These are phyloP conservation scores for Ophiostoma fasciatum DNA, from an alignment of 2,329 filamentous ascomycete species.

Conservation along the genomic window DNA sequence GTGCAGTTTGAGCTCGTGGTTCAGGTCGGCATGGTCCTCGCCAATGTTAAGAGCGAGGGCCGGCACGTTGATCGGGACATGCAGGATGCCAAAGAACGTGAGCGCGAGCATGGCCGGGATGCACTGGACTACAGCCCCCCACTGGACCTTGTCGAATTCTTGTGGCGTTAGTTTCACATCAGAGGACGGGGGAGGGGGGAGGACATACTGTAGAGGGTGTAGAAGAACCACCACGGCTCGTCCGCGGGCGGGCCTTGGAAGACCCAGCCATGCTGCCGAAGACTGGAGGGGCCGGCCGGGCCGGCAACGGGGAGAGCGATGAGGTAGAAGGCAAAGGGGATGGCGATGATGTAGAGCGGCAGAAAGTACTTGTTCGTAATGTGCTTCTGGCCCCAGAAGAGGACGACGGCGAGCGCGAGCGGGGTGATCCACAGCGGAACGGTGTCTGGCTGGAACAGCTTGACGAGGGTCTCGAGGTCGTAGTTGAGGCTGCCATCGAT, in stretches of 20 bases:
- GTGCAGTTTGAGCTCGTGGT: slow-evolving; percentile 82
- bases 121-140: slow-evolving; percentile 67
- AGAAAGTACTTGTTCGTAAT: slow-evolving; percentile 73
- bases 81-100: slow-evolving; percentile 92
- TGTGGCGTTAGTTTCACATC: slow-evolving; percentile 11
- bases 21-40: slow-evolving; percentile 83
- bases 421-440: slow-evolving; percentile 73
- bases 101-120: slow-evolving; percentile 91
- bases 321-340: slow-evolving; percentile 65
- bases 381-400: slow-evolving; percentile 64
- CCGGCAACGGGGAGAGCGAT: slow-evolving; percentile 58
- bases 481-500: slow-evolving; percentile 77
- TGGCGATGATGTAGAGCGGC: slow-evolving; percentile 69
- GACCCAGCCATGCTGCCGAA: slow-evolving; percentile 73
- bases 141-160: slow-evolving; percentile 74
- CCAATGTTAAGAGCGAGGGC: slow-evolving; percentile 80
- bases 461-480: slow-evolving; percentile 58
- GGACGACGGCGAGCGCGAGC: slow-evolving; percentile 55
- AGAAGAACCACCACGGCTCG: slow-evolving; percentile 96
- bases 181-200: not conserved
- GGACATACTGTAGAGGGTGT: slow-evolving; percentile 74
- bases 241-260: slow-evolving; percentile 73
- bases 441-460: slow-evolving; percentile 59
- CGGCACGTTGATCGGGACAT: slow-evolving; percentile 96
- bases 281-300: slow-evolving; percentile 45